Base-by-base conservation (phyloP, 495 filamentous ascomycete species). In the Astrocystis sublimbata region DNA sequence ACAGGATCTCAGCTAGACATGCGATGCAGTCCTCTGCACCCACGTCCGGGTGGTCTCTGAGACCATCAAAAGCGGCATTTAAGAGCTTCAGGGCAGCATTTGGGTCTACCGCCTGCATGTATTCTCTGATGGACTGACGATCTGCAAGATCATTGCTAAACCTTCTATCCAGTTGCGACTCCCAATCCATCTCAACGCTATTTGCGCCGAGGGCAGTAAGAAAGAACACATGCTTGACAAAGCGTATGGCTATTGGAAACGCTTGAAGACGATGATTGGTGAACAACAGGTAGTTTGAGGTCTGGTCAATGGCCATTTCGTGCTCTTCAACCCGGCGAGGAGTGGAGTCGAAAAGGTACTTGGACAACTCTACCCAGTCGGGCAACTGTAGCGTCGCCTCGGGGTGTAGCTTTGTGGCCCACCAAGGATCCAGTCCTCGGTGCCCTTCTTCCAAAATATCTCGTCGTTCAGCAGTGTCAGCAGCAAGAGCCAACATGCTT, bases 361-460 rank as follows among this genome's bases (percentile, higher is more conserved):
- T 52, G 3, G 75, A 73, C 75, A 85, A 70, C 47, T 77, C 64
- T 28, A 63, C 67, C 81, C 81, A 85, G 35, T 79, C 73, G 0
- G 83, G 83, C 19, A 84, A 60, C 31, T 63, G 61, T 13, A 62
- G 65, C 1, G 64, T 59, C 58, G 70, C 72, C 31, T 77, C 74
- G 1, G 73, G 60, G 63, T 76, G 56, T 71, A 77, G 53, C 77
- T 79, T 50, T 71, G 63, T 70, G 19, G 65, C 65, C 70, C 70
- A 81, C 82, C 79, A 83, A 1, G 76, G 81, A 62, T 82, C 88
- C 2, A 96, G 82, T 2, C 94, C 94, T 71, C 93, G 92, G 60
- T 85, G 89, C 2, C 91, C 94, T 75, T 98, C 93, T 71, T 98
- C 94, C 0, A 90, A 73, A 0, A 96, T 86, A 68, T 97, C 93